Evolutionary conservation across 2,329 filamentous ascomycete genomes (phyloP), one percentile per base, ranked within the genome.

Genomic region (Nannizzia gypsea): DNA sequence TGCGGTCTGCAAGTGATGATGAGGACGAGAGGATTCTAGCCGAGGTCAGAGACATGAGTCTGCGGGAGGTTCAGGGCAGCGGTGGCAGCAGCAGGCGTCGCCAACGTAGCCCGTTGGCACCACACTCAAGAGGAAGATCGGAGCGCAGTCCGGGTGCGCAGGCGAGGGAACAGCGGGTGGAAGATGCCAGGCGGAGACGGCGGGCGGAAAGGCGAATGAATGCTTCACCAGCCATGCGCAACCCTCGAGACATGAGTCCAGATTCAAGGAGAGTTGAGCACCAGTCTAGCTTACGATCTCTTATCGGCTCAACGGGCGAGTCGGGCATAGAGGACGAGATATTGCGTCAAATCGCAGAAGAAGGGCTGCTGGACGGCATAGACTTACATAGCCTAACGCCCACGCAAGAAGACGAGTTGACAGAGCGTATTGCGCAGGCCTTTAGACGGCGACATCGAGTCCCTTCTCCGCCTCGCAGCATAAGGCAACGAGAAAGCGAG

Each of bases 331-430:
- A 96, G 70, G 84, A 88, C 62, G 90, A 96, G 70, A 95, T 96
- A 61, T 83, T 95, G 65, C 83, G 89, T 48, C 90, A 95, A 69
- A 96, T 95, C 61, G 81, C 91, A 65, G 87, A 92, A 64, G 90
- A 96, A 68, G 90, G 92, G 0, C 75, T 96, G 20, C 74, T 96
- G 36, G 89, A 96, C 67, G 91, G 90, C 17, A 84, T 96, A 54
- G 91, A 96, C 69, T 76, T 96, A 59, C 88, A 93, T 67, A 91
- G 91, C 64, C 84, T 96, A 59, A 90, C 92, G 63, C 80, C 90
- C 15, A 83, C 78, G 56, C 88, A 90, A 67, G 90, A 96, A 69
- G 90, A 96, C 67, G 89, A 95, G 68, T 83, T 97, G 15, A 95
- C 89, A 64, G 88, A 92, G 68, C 85, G 88, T 61, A 96, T 97